Percentiles rank a stretch among this genome's conserved stretches.
These are phyloP conservation scores for Akanthomyces uredinophilus DNA, from an alignment of 2,329 filamentous ascomycete genomes.

Conservation along the genomic window DNA sequence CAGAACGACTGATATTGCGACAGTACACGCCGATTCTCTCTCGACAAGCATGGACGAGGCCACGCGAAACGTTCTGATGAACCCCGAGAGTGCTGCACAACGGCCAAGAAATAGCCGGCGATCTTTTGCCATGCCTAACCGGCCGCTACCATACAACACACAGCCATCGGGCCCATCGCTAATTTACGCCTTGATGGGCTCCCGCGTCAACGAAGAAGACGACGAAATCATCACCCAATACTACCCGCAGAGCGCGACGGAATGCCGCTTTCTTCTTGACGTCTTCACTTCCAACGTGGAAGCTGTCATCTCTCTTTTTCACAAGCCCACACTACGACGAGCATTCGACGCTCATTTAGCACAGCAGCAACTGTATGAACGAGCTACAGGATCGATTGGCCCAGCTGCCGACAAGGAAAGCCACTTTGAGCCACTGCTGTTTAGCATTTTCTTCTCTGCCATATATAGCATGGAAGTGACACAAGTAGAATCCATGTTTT, in stretches of 20 bases:
- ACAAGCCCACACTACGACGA: not conserved
- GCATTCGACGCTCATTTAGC: not conserved
- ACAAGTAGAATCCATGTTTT: not conserved
- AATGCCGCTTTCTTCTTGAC: not conserved
- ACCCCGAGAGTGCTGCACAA: not conserved
- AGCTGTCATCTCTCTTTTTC: not conserved
- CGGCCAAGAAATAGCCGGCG: no score
- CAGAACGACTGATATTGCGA: not conserved
- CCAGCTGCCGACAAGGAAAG: not conserved
- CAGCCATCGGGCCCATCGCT: not conserved
- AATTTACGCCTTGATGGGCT: not conserved
- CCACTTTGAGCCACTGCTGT: not conserved
- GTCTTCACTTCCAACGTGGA: not conserved
- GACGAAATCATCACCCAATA: not conserved
- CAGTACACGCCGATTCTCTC: not conserved
- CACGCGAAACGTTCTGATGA: not conserved
- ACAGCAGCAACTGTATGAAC: not conserved
- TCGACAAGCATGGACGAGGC: not conserved
- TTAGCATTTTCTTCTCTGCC: not conserved
- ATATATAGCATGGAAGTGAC: not conserved
- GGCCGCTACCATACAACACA: not conserved
- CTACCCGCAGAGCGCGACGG: not conserved
- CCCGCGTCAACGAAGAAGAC: not conserved
- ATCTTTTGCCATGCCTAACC: not conserved
- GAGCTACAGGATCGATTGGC: not conserved